Evolutionary conservation across 306 rosid genomes (phyloP).

Genomic region (Ormosia emarginata): DNA sequence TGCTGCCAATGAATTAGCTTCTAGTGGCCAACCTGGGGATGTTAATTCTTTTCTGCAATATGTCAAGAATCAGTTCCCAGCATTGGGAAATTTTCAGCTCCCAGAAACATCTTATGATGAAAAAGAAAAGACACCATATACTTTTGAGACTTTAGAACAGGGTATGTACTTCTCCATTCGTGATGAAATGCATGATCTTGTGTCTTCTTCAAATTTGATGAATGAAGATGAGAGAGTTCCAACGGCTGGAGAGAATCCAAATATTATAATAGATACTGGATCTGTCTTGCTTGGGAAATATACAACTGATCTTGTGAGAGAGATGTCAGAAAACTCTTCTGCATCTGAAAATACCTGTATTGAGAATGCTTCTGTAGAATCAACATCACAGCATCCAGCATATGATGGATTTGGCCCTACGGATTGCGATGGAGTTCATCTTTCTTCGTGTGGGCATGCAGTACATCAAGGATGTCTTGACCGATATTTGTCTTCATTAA

Average conservation of each 20-base stretch:
- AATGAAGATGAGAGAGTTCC: constrained; percentile 28
- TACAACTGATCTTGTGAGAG: constrained; percentile 61
- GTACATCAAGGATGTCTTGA: constrained; percentile 95
- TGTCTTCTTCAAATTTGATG: constrained; percentile 23
- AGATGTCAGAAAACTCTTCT: constrained; percentile 48
- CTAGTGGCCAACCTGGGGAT: constrained; percentile 59
- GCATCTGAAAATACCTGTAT: constrained; percentile 44
- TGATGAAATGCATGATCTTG: constrained; percentile 46
- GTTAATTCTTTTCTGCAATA: constrained; percentile 43
- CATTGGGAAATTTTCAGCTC: constrained; percentile 45
- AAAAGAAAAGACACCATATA: constrained; percentile 28
- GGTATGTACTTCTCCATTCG: constrained; percentile 50
- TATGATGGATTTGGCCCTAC: constrained; percentile 73
- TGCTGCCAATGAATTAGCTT: constrained; percentile 52
- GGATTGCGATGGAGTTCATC: constrained; percentile 84
- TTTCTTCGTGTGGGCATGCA: constrained; percentile 98
- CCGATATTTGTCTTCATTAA: constrained; percentile 78
- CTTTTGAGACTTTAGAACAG: constrained; percentile 70
- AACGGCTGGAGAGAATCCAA: constrained; percentile 37
- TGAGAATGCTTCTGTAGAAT: constrained; percentile 48
- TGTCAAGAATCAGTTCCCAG: constrained; percentile 58
- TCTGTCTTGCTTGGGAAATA: constrained; percentile 67
- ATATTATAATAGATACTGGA: constrained; percentile 34
- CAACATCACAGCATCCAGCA: constrained; percentile 36
- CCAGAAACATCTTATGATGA: constrained; percentile 39